A percentile compares a stretch with the other conserved stretches of the same genome.
These are phyloP conservation scores for Populus hybrid DNA, from an alignment of 441 rosid species.

Conservation along the genomic window DNA sequence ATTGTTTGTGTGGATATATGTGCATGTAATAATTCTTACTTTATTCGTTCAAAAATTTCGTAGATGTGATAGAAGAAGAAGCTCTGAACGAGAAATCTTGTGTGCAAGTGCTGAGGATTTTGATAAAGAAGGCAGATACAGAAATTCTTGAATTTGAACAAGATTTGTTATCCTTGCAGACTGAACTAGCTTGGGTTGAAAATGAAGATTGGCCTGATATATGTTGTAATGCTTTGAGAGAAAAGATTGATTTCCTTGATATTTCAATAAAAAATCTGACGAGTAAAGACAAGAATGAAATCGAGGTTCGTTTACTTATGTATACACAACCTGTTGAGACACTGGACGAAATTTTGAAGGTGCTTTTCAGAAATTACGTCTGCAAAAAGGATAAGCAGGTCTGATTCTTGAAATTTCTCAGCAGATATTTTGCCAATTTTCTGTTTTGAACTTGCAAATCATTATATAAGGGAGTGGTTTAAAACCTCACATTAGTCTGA, in stretches of 20 bases:
- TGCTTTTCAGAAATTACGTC: constrained; percentile 28
- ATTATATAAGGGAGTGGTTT: neutral
- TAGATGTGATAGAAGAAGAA: constrained; percentile 60
- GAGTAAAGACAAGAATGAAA: constrained; percentile 29
- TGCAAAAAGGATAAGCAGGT: constrained; percentile 36
- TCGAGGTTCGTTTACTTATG: constrained; percentile 29
- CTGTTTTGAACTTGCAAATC: neutral
- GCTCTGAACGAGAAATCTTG: constrained; percentile 53
- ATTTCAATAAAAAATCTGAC: constrained; percentile 30
- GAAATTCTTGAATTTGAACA: constrained; percentile 51
- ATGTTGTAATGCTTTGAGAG: constrained; percentile 44
- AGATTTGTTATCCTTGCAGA: constrained; percentile 35
- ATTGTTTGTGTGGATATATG: too few species aligned
- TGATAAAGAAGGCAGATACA: constrained; percentile 44
- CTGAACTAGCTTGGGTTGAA: constrained; percentile 48
- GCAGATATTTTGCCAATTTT: neutral
- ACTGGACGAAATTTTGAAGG: constrained; percentile 37
- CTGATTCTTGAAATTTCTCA: constrained; percentile 8
- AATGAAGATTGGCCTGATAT: constrained; percentile 43
- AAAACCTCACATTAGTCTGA: neutral
- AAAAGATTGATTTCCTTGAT: constrained; percentile 34
- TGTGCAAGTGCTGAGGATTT: constrained; percentile 47
- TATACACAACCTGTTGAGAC: constrained; percentile 39
- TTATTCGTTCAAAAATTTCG: neutral
- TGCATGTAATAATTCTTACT: neutral